Evolutionary conservation across 345 rosid genomes (phyloP).

Genomic region (Limnanthes douglasii): DNA sequence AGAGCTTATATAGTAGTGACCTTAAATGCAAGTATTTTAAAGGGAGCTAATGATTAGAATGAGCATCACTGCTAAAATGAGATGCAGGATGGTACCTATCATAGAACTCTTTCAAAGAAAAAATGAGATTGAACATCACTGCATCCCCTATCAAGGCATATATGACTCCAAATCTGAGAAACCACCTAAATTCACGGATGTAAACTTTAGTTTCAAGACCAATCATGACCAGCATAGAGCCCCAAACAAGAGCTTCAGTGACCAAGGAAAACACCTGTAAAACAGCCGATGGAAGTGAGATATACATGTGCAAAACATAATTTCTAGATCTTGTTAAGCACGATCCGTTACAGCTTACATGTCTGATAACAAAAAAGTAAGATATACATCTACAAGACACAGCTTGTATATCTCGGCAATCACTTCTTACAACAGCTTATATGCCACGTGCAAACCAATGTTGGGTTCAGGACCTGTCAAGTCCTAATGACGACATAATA

Average conservation of each 20-base stretch:
- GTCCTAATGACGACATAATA: too few relatives aligned
- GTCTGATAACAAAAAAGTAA: too few relatives aligned
- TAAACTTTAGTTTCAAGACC: slow-evolving; percentile 69
- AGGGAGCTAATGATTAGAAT: too few relatives aligned
- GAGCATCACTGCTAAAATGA: too few relatives aligned
- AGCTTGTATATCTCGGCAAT: background rate
- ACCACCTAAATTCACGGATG: slow-evolving; percentile 77
- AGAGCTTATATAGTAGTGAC: slow-evolving; percentile 2
- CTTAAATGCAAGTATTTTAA: too few relatives aligned
- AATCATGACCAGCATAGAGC: slow-evolving; percentile 59
- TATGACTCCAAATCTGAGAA: slow-evolving; percentile 70
- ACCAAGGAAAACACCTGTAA: slow-evolving; percentile 59
- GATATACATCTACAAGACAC: too few relatives aligned
- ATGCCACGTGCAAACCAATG: background rate
- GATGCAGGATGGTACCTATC: too few relatives aligned
- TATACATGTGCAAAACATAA: too few relatives aligned
- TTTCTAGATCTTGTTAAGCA: too few relatives aligned
- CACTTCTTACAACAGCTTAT: background rate
- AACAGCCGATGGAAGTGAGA: slow-evolving; percentile 6
- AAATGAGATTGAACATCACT: slow-evolving; percentile 69
- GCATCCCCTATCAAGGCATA: slow-evolving; percentile 74
- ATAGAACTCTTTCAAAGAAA: slow-evolving; percentile 55
- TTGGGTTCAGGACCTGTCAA: background rate
- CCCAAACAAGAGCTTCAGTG: slow-evolving; percentile 75
- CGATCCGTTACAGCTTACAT: too few relatives aligned